Conservation (phyloP, 2,329 filamentous ascomycete species). For the Thelonectria blattea region DNA sequence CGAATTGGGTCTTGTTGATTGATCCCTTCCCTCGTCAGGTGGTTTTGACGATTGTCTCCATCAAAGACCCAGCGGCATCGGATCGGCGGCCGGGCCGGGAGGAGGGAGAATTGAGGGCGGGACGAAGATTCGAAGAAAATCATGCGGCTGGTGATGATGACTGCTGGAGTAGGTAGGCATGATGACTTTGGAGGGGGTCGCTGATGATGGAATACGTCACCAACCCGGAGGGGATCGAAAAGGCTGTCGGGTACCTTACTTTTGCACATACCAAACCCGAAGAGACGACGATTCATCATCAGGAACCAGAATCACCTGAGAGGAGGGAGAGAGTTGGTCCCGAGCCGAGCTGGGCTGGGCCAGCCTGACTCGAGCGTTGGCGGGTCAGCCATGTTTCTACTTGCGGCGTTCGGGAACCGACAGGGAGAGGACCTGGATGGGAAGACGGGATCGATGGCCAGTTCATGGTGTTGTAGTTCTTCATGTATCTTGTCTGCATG, state of each 20-base stretch:
- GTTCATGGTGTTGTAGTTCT: no score
- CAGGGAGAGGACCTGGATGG: no score
- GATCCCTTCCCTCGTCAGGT: neutral
- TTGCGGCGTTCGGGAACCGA: no score
- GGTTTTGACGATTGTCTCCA: no score
- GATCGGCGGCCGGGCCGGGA: slow-evolving; percentile 14
- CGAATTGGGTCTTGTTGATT: neutral
- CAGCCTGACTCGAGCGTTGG: slow-evolving; percentile 7
- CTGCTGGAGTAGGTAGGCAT: neutral
- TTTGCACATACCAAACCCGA: neutral
- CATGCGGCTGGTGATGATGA: neutral
- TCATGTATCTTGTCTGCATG: no score
- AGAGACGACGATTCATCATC: neutral
- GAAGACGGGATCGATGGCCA: no score
- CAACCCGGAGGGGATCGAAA: neutral
- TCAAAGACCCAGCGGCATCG: slow-evolving; percentile 13
- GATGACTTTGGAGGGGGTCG: neutral
- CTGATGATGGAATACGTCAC: neutral
- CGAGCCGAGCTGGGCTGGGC: neutral
- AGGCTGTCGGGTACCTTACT: neutral
- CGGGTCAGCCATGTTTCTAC: neutral
- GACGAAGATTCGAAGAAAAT: neutral
- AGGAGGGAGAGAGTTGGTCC: neutral
- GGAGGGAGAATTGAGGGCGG: neutral
- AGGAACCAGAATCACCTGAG: neutral